Conservation (phyloP, 2,329 filamentous ascomycete species). For the Stemphylium vesicarium region DNA sequence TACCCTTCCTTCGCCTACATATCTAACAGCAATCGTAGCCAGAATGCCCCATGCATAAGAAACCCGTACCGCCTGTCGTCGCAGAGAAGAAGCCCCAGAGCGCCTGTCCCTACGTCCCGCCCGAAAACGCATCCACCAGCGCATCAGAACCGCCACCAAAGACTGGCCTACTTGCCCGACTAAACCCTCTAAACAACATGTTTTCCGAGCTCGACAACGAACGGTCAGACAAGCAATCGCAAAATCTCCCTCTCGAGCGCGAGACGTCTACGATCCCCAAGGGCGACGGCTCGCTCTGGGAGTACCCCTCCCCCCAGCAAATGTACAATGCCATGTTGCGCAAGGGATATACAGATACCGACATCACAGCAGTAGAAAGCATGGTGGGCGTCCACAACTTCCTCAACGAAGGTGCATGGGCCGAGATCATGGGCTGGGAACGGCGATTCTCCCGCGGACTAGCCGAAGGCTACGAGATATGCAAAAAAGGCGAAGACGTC, state of each 20-base stretch:
- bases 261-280: constrained; percentile 92
- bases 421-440: constrained; percentile 94
- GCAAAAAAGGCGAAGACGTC: constrained; percentile 75
- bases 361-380: constrained; percentile 87
- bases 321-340: constrained; percentile 99
- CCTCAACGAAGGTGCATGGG: constrained; percentile 96
- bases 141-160: constrained; percentile 38
- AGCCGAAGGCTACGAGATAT: constrained; percentile 73
- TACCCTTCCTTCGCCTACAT: constrained; percentile 18
- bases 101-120: constrained; percentile 58
- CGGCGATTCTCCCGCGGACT: constrained; percentile 79
- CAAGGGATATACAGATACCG: constrained; percentile 95
- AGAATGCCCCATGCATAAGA: constrained; percentile 73
- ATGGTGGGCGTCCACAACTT: constrained; percentile 99
- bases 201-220: constrained; percentile 84
- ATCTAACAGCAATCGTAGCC: constrained; percentile 55
- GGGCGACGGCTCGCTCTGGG: constrained; percentile 82
- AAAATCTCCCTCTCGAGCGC: constrained; percentile 77
- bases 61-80: constrained; percentile 40
- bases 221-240: constrained; percentile 73
- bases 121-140: constrained; percentile 42
- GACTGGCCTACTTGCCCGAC: constrained; percentile 65
- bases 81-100: constrained; percentile 48
- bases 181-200: constrained; percentile 94
- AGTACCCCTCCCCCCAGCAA: constrained; percentile 97